A percentile compares a stretch with the other conserved stretches of the same genome.
These are phyloP conservation scores for Pistacia atlantica DNA, from an alignment of 345 rosid genomes.

Conservation along the genomic window DNA sequence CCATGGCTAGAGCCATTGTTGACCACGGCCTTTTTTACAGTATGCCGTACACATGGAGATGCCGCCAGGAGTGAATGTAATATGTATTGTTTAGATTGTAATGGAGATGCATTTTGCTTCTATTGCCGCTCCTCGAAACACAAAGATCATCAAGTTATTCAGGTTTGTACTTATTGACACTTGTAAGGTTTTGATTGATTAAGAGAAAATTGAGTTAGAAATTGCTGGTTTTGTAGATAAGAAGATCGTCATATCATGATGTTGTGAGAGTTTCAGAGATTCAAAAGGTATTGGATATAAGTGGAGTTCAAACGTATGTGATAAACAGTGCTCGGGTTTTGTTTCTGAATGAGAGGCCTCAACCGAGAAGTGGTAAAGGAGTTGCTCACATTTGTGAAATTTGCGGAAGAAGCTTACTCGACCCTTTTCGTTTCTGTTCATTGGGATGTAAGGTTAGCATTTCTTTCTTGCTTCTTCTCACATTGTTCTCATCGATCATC, in stretches of 20 bases:
- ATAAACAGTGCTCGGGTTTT: slow-evolving; percentile 85
- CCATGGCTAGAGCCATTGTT: slow-evolving; percentile 81
- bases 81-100: slow-evolving; percentile 85
- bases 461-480: not conserved
- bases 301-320: slow-evolving; percentile 88
- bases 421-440: slow-evolving; percentile 88
- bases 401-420: slow-evolving; percentile 81
- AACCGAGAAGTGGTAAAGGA: slow-evolving; percentile 56
- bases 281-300: slow-evolving; percentile 68
- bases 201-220: not conserved
- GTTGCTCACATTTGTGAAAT: slow-evolving; percentile 71
- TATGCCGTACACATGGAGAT: slow-evolving; percentile 61
- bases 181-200: not conserved
- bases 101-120: slow-evolving; percentile 64
- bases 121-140: slow-evolving; percentile 83
- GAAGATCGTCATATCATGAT: slow-evolving; percentile 90
- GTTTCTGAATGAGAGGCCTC: slow-evolving; percentile 87
- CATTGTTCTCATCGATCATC: slow-evolving; percentile 20
- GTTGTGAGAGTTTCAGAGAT: slow-evolving; percentile 88
- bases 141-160: slow-evolving; percentile 77
- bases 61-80: slow-evolving; percentile 80
- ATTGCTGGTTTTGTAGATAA: slow-evolving; percentile 41
- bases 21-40: slow-evolving; percentile 56
- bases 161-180: slow-evolving; percentile 36
- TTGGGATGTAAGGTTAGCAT: slow-evolving; percentile 86